phyloP scores from a whole-genome alignment of 2,329 filamentous ascomycete genomes.

The Trichoderma atroviride region DNA sequence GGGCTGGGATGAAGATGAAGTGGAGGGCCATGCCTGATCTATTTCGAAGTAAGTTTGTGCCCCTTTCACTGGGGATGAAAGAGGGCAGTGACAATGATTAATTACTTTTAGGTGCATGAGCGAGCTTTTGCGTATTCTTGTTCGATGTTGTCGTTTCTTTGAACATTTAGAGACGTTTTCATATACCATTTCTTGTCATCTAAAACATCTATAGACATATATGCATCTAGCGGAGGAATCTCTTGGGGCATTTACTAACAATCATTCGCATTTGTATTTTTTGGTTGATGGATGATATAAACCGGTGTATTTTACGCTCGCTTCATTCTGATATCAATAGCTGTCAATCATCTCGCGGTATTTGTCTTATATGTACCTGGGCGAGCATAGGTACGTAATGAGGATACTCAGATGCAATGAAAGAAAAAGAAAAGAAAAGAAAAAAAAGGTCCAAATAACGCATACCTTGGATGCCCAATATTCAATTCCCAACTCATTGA shows the following conservation, averaged over 20 bases:
- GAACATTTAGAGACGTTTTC: neutral
- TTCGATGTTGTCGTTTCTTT: neutral
- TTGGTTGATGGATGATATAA: no score
- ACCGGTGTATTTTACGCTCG: no score
- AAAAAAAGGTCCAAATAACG: no score
- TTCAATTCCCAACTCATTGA: neutral
- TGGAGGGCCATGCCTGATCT: neutral
- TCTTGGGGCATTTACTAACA: neutral
- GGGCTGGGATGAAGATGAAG: constrained; percentile 16
- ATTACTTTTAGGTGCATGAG: neutral
- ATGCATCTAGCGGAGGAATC: neutral
- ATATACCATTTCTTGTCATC: neutral
- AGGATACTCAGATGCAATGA: no score
- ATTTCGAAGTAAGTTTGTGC: neutral
- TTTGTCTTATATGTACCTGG: no score
- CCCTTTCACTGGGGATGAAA: neutral
- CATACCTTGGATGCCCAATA: no score
- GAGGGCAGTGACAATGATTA: neutral
- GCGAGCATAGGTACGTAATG: no score
- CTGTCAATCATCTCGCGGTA: no score
- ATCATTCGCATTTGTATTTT: no score
- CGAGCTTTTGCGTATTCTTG: neutral
- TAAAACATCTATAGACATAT: neutral
- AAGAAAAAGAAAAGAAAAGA: no score
- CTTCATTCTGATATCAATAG: no score